Evolutionary conservation across 2,329 filamentous ascomycete genomes (phyloP), one percentile per base, ranked within the genome.

Genomic region (Microdochium nivale): DNA sequence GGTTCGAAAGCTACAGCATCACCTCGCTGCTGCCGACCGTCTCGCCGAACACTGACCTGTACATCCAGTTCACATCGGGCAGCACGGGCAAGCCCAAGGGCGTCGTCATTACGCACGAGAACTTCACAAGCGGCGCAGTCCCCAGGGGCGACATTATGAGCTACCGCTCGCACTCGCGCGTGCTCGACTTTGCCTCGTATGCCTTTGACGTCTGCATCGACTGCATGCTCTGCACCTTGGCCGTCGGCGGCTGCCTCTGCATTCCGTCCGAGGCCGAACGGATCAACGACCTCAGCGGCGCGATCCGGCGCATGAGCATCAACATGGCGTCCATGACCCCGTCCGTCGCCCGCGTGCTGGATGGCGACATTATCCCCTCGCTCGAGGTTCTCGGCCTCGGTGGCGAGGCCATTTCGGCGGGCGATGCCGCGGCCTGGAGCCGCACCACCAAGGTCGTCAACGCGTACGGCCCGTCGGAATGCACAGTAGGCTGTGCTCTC

Each of bases 41-140:
- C n/a, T 64, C 82, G 2, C 56, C 72, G 2, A 62, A 62, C 4
- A 63, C 68, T 1, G 69, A 73, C 9, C 69, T 76, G 32, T 78
- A 77, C 54, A 78, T 84, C 58, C 82, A 84, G 59, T 85, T 84
- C 61, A 85, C 81, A 11, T 84, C 81, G 1, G 81, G 81, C 14
- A 84, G 79, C 53, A 85, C 82, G 0, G 81, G 82, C 7, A 76
- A 75, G 53, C 82, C 81, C 1, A 85, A 85, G 66, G 82, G 81
- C 23, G 80, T 84, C 3, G 70, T 83, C 47, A 68, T 77, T 52
- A 70, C 70, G 2, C 75, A 78, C 53, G 65, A 62, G 32, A 75
- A 74, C 51, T 76, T 72, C 53, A 71, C 71, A 27, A 74, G 72
- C 47, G 72, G 73, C 30, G 70, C 72, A 5, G 55, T 72, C 16